A percentile compares a stretch with the other conserved stretches of the same genome.
These are phyloP conservation scores for Dicorynia guianensis DNA, from an alignment of 306 rosid species.

Conservation along the genomic window DNA sequence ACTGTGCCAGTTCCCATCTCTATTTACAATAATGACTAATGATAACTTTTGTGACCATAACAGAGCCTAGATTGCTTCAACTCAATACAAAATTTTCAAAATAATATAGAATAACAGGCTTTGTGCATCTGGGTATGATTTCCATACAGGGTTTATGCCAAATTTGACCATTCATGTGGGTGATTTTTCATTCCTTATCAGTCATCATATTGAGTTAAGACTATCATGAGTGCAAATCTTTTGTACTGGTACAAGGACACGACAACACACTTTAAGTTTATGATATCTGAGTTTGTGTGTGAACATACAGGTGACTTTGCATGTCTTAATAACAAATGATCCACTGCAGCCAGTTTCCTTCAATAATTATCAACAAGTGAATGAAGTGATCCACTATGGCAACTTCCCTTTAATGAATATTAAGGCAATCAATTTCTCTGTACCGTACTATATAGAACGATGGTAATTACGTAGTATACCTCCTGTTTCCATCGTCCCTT, in stretches of 20 bases:
- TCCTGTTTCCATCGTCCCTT: constrained; percentile 96
- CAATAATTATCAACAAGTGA: too few relatives aligned
- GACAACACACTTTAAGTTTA: too few relatives aligned
- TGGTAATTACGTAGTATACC: constrained; percentile 50
- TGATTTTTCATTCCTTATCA: constrained; percentile 8
- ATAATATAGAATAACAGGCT: neutral
- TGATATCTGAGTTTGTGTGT: too few relatives aligned
- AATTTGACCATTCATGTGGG: neutral
- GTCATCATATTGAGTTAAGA: constrained; percentile 19
- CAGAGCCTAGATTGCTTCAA: neutral
- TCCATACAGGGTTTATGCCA: too few relatives aligned
- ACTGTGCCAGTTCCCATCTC: constrained; percentile 4
- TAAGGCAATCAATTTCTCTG: neutral
- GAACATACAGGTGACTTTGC: too few relatives aligned
- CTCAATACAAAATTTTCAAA: neutral
- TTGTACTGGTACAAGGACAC: neutral
- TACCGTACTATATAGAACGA: neutral
- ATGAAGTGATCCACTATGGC: too few relatives aligned
- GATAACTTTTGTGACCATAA: neutral
- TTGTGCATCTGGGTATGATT: too few relatives aligned
- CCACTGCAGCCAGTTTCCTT: too few relatives aligned
- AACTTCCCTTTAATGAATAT: too few relatives aligned
- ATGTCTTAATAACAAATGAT: too few relatives aligned
- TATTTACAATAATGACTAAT: too few relatives aligned
- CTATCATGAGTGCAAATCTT: neutral